Base-by-base conservation (phyloP, 495 filamentous ascomycete species). In the Aspergillus conjunctus region DNA sequence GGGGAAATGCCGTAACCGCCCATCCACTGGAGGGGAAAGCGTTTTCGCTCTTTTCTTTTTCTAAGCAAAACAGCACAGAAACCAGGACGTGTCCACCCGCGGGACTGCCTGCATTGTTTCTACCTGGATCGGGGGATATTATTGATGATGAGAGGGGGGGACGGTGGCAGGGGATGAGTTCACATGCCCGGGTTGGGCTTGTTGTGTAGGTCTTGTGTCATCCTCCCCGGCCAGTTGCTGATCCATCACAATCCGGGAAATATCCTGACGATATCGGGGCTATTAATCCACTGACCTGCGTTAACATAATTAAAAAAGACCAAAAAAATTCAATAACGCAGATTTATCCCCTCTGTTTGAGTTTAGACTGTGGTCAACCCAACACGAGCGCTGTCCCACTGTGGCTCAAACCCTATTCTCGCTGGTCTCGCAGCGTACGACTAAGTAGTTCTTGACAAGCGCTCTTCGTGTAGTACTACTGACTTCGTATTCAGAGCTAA, bases 121-220 rank as follows among this genome's bases (percentile, higher is more conserved):
- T 39, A n/a, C 34, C 34, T 9, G 18, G 20, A 9, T 7, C 7
- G 18, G 51, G 20, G 7, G 51, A 31, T 32, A 21, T 15, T n/a
- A n/a, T n/a, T n/a, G n/a, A 4, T 45, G 57, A n/a, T 26, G 10
- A 44, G n/a, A 26, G 26, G 26, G 26, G 26, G 43, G 37, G 21
- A 37, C 41, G 56, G 21, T 43, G 41, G 32, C 41, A 22, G 20
- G 21, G 18, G 20, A 46, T 45, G 43, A 43, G 54, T 58, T 51
- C 44, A 48, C 44, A 48, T 48, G 44, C 14, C 26, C 33, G n/a
- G 37, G 41, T 50, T 12, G 43, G 20, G 41, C 49, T 45, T 32
- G 41, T 59, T 48, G 51, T 37, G 48, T 37, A 30, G 11, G 49
- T 45, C 39, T 53, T 59, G 57, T 59, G 57, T 59, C 57, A 59